Evolutionary conservation across 176 grass and related monocot genomes (phyloP).

Genomic region (Miscanthus lutarioriparius): DNA sequence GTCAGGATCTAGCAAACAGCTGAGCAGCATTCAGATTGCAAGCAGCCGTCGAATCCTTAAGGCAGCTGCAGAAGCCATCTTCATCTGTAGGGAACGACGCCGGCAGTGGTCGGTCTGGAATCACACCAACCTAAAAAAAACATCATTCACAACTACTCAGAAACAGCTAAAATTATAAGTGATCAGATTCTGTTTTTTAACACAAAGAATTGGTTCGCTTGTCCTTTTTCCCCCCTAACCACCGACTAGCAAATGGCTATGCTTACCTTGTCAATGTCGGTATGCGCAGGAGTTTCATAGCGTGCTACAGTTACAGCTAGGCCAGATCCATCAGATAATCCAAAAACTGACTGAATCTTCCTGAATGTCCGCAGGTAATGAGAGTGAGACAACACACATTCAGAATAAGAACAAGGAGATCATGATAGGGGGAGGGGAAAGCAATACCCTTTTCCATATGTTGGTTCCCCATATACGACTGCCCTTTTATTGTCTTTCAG

Average conservation of each 20-base stretch:
- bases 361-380: constrained; percentile 39
- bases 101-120: constrained; percentile 64
- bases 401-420: not conserved
- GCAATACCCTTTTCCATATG: constrained; percentile 88
- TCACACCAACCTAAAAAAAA: constrained; percentile 65
- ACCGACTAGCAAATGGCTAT: not conserved
- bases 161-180: not conserved
- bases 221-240: too few species aligned
- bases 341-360: constrained; percentile 93
- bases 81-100: constrained; percentile 62
- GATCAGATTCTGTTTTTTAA: not conserved
- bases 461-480: constrained; percentile 88
- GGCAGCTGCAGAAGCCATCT: constrained; percentile 70
- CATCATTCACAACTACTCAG: not conserved
- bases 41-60: constrained; percentile 50
- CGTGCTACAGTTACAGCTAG: constrained; percentile 79
- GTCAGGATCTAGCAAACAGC: constrained; percentile 62
- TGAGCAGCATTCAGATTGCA: constrained; percentile 58
- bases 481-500: constrained; percentile 96
- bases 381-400: not conserved
- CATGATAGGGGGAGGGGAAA: not conserved
- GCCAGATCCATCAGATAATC: constrained; percentile 89
- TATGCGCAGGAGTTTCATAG: constrained; percentile 87
- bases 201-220: not conserved
- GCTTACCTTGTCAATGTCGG: constrained; percentile 83